Base-by-base conservation (phyloP, 2,329 filamentous ascomycete species). In the Trichoderma koningiopsis region DNA sequence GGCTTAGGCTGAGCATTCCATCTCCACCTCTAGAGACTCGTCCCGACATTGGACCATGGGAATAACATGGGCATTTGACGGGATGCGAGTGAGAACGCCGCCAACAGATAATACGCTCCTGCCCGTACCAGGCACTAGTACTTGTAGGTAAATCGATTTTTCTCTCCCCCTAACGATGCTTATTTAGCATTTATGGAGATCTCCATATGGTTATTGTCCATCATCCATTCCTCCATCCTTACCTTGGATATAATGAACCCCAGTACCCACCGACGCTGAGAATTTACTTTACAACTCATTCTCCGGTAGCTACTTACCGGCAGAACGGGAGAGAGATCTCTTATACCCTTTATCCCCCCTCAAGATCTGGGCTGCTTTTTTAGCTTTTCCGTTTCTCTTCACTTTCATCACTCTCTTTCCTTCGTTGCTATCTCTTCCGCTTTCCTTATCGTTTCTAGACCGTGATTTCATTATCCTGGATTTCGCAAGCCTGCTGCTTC, bases 1-100 rank as follows among this genome's bases (percentile, higher is more conserved):
- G 65, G 65, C 65, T 68, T 68, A 68, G 65, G n/a, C 31, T 35
- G 52, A 37, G 55, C 52, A 29, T 56, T 35, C 49, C 43, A 31
- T 37, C 43, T 40, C 24, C 40, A 49, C 27, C 62, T 29, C 27
- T 5, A 58, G 56, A 43, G 57, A 37, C 14, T n/a, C 8, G 57
- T 37, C 35, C 35, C n/a, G 40, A 52, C 40, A 67, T 58, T 59
- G 40, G 29, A 40, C 5, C 5, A 49, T 58, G 63, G 63, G 27
- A 58, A 66, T 58, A 58, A 58, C 63, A 66, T 58, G 63, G 63
- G 27, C 22, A 64, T 55, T 37, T 19, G n/a, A 35, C n/a, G 49
- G 43, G 27, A 56, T 56, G 62, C 37, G 6, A 43, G 7, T 29
- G 35, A 24, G 19, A 13, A 56, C 33, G 52, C 27, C 35, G 7